These are phyloP conservation scores for Starmera pachycereana DNA, from an alignment of 805 yeast genomes.

Conservation along the genomic window DNA sequence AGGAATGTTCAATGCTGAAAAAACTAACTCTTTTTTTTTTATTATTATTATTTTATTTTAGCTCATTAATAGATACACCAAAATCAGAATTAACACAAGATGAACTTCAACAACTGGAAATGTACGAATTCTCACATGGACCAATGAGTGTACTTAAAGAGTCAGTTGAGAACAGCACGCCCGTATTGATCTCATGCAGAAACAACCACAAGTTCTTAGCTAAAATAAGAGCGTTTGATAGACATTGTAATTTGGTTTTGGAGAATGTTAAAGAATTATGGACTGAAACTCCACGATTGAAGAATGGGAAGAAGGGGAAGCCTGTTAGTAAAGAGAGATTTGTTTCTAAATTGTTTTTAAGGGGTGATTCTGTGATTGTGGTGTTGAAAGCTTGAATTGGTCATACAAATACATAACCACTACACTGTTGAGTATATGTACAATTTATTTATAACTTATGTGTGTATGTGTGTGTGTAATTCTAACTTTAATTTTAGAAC, in stretches of 20 bases:
- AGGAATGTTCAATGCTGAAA: no score
- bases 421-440: no score
- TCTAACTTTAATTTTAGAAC: no score
- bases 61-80: constrained; percentile 64
- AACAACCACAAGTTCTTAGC: constrained; percentile 90
- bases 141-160: constrained; percentile 85
- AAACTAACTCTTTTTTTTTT: no score
- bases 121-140: constrained; percentile 81
- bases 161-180: constrained; percentile 64
- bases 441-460: no score
- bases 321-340: constrained; percentile 65
- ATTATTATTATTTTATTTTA: constrained; percentile 15
- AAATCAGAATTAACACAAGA: constrained; percentile 69
- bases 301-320: constrained; percentile 64
- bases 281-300: constrained; percentile 51
- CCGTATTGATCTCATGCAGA: constrained; percentile 80
- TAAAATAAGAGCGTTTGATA: constrained; percentile 87
- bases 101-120: constrained; percentile 76
- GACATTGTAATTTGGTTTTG: constrained; percentile 88
- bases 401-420: no score
- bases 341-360: constrained; percentile 76
- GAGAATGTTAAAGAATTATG: constrained; percentile 86
- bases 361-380: constrained; percentile 94
- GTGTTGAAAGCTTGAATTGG: constrained; percentile 47
- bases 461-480: no score